Conservation (phyloP, 495 filamentous ascomycete species). For the Jackrogersella minutella region DNA sequence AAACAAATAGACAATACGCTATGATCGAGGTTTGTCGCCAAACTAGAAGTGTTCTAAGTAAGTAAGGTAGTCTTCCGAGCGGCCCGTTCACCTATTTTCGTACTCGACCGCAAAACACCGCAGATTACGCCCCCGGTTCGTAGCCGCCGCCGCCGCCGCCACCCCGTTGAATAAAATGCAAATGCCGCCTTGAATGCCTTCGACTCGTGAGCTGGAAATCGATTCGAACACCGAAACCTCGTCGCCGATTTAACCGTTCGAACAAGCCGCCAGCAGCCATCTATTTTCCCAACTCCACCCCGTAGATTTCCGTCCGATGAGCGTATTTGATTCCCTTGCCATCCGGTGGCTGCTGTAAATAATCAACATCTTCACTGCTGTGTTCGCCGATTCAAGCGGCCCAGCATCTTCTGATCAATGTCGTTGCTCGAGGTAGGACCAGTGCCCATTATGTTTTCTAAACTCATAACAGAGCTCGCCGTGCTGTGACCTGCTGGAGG, state of each 20-base stretch:
- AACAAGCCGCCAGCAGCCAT: slow-evolving; percentile 39
- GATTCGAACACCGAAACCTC: slow-evolving; percentile 31
- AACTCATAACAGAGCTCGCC: slow-evolving; percentile 54
- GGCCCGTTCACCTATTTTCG: slow-evolving; percentile 23
- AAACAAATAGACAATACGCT: slow-evolving; percentile 31
- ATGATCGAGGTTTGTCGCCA: slow-evolving; percentile 37
- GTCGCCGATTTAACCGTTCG: slow-evolving; percentile 19
- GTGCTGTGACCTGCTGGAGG: slow-evolving; percentile 35
- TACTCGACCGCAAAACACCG: slow-evolving; percentile 20
- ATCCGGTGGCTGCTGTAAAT: slow-evolving; percentile 15
- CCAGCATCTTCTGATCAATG: slow-evolving; percentile 58
- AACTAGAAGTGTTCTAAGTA: slow-evolving; percentile 36
- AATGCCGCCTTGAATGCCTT: slow-evolving; percentile 32
- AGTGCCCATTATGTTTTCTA: slow-evolving; percentile 52
- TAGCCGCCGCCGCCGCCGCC: slow-evolving; percentile 24
- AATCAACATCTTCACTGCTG: slow-evolving; percentile 1
- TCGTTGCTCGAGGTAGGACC: slow-evolving; percentile 37
- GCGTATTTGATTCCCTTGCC: slow-evolving; percentile 19
- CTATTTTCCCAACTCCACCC: slow-evolving; percentile 24
- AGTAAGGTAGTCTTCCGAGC: slow-evolving; percentile 27
- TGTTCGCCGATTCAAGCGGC: slow-evolving; percentile 43
- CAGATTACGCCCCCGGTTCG: slow-evolving; percentile 36
- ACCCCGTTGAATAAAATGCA: slow-evolving; percentile 33
- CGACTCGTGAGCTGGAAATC: slow-evolving; percentile 28
- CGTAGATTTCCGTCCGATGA: neutral